Conservation (phyloP, 208 protist genomes). For the Acanthamoeba sp. region DNA sequence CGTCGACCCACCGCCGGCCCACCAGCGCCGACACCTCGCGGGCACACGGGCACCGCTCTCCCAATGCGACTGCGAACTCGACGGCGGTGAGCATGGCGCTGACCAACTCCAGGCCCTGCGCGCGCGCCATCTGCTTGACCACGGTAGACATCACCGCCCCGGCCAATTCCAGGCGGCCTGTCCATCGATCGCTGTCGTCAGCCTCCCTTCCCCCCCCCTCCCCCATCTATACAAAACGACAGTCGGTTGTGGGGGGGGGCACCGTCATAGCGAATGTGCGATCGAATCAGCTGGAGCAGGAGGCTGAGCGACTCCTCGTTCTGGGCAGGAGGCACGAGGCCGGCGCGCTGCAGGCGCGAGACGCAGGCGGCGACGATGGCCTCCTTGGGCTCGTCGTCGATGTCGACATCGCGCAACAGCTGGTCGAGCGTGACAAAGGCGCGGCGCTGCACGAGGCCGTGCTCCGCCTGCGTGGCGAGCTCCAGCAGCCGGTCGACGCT, state of each 20-base stretch:
- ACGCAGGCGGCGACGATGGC: not conserved
- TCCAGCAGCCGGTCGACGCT: not conserved
- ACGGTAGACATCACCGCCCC: not conserved
- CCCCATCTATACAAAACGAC: not conserved
- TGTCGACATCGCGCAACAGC: not conserved
- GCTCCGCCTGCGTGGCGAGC: not conserved
- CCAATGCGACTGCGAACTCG: not conserved
- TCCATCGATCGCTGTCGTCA: too few species aligned
- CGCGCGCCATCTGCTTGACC: not conserved
- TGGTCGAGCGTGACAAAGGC: not conserved
- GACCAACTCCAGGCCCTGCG: not conserved
- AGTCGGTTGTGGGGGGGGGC: too few species aligned
- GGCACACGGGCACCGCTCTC: not conserved
- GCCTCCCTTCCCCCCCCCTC: not conserved
- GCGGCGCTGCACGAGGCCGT: not conserved
- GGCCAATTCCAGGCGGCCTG: not conserved
- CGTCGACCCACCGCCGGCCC: not conserved
- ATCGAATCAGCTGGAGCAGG: not conserved
- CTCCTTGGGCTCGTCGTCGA: not conserved
- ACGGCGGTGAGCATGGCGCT: not conserved
- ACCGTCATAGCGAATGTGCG: not conserved
- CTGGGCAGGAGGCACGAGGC: too few species aligned
- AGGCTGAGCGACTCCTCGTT: not conserved
- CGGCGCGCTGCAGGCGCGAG: not conserved
- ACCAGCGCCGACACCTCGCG: not conserved